Evolutionary conservation across 164 flowering plant species (phyloP).

Genomic region (Nelumbo lutea): DNA sequence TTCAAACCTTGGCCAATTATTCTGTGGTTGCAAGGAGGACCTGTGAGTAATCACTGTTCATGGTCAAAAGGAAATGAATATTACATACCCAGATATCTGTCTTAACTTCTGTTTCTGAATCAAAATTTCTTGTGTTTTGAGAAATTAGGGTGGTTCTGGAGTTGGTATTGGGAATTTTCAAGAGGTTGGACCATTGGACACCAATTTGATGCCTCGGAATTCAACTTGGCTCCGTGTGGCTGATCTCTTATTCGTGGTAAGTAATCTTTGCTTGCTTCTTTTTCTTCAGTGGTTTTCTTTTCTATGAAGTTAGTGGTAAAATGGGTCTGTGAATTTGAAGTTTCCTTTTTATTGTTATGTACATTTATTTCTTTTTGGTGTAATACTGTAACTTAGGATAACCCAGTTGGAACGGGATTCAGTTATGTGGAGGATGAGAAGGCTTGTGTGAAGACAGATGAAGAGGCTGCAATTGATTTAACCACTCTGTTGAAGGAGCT

Average conservation of each 20-base stretch:
- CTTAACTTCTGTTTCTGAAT: constrained; percentile 11
- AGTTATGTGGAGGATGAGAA: constrained; percentile 70
- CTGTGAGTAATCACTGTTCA: constrained; percentile 31
- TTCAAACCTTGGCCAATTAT: constrained; percentile 49
- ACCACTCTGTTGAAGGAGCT: constrained; percentile 51
- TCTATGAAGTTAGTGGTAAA: not conserved
- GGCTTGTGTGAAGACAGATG: constrained; percentile 65
- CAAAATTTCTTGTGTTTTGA: not conserved
- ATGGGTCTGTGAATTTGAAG: not conserved
- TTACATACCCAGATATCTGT: constrained; percentile 3
- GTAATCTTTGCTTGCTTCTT: not conserved
- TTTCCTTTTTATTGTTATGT: not conserved
- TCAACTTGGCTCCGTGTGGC: constrained; percentile 63
- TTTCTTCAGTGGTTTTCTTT: not conserved
- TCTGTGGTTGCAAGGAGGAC: constrained; percentile 70
- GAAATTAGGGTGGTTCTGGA: constrained; percentile 49
- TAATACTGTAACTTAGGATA: constrained; percentile 43
- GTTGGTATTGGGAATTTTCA: constrained; percentile 56
- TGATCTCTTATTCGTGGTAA: constrained; percentile 59
- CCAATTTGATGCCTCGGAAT: constrained; percentile 39
- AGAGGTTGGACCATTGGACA: constrained; percentile 56
- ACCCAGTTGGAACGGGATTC: constrained; percentile 91
- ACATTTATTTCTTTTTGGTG: not conserved
- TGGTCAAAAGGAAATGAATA: not conserved
- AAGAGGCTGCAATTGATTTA: constrained; percentile 74